Percentiles rank a stretch among this genome's conserved stretches.
These are phyloP conservation scores for Aspergillus versicolor DNA, from an alignment of 2,329 filamentous ascomycete genomes.

Conservation along the genomic window DNA sequence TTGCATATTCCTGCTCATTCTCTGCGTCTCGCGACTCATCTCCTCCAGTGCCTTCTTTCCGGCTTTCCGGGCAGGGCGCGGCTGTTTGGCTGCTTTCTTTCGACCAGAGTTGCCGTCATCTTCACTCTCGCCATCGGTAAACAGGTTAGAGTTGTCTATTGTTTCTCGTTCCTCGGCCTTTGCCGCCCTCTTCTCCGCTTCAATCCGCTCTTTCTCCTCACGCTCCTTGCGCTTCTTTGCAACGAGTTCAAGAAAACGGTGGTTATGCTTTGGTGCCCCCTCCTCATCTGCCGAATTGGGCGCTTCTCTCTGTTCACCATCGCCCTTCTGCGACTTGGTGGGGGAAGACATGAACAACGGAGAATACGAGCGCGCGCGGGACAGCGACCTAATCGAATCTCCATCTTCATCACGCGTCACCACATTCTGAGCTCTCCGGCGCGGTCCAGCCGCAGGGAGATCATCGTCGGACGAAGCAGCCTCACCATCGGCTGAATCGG, in stretches of 20 bases:
- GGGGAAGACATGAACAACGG: constrained; percentile 47
- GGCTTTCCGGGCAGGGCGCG: constrained; percentile 72
- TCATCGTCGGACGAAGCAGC: constrained; percentile 29
- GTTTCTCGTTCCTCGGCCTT: constrained; percentile 32
- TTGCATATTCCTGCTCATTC: constrained; percentile 85
- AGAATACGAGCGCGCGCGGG: constrained; percentile 32
- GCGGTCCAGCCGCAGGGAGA: constrained; percentile 28
- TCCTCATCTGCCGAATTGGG: constrained; percentile 20
- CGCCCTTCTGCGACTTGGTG: constrained; percentile 9
- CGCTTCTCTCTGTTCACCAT: constrained; percentile 17
- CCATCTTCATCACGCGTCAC: constrained; percentile 25
- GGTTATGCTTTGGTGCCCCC: constrained; percentile 41
- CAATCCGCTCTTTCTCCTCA: constrained; percentile 62
- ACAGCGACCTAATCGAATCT: constrained; percentile 20
- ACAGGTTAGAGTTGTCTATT: constrained; percentile 40
- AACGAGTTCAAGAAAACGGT: constrained; percentile 70
- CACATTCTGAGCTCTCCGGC: constrained; percentile 30
- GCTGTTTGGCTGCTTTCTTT: constrained; percentile 65
- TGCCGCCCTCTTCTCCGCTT: constrained; percentile 42
- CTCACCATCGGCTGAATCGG: constrained; percentile 18
- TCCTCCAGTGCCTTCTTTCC: constrained; percentile 94
- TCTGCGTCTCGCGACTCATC: constrained; percentile 92
- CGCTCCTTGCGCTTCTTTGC: constrained; percentile 72
- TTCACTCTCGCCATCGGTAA: constrained; percentile 55
- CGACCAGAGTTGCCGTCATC: constrained; percentile 65